Base-by-base conservation (phyloP, 1,284 basidiomycete genomes). In the Xerocomus alliaceus region DNA sequence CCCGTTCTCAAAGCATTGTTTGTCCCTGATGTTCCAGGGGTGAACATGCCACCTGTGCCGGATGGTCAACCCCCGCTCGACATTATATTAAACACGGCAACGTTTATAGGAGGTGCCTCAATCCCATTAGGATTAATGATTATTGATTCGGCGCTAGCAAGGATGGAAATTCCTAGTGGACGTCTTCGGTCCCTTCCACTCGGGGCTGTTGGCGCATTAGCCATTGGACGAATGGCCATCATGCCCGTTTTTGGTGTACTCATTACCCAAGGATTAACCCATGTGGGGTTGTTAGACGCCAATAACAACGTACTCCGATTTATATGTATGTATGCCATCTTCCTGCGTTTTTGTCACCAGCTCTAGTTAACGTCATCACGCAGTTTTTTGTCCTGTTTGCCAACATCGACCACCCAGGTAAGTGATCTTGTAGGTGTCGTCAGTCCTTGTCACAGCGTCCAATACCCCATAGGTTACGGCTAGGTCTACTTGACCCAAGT, bases 41-140 rank as follows among this genome's bases (percentile, higher is more conserved):
- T 76, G 0, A 74, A 81, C 34, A 87, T 91, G 48, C 84, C 86
- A 1, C 74, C 81, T 31, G 90, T 88, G 0, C 92, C 92, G 0
- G 91, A 94, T 67, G 90, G 89, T 0, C 83, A 86, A 61, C 91
- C 92, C 2, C 92, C 92, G 0, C 81, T 94, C 20, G 82, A 86
- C 0, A 87, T 91, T 65, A 61, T 91, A 32, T 70, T 89, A 45
- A 87, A 91, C 60, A 87, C 89, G 0, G 78, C 88, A 0, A 77
- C 76, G 2, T 94, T 94, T 69, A 80, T 93, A 15, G 92, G 92
- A 2, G 86, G 77, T 0, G 89, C 91, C 0, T 85, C 86, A 1
- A 86, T 94, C 1, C 93, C 93, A 0, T 72, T 92, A 1, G 89
- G 88, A 2, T 76, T 95, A 32, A 83, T 93, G 17, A 86, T 87